These are phyloP conservation scores for Phylloporus sp. DNA, from an alignment of 768 basidiomycete species.

Conservation along the genomic window DNA sequence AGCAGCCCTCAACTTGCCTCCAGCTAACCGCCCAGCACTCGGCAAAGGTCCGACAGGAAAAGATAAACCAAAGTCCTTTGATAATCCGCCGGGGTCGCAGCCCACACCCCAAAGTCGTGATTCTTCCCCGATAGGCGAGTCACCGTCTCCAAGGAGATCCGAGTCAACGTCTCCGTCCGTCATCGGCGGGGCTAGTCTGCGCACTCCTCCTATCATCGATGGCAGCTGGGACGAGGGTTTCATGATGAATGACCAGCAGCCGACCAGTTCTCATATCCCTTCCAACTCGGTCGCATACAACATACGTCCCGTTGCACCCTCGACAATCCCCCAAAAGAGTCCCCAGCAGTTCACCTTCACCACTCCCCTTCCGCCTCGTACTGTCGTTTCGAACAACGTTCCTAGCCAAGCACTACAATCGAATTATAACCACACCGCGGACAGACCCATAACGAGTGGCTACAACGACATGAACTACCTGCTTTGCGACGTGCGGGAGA, in stretches of 20 bases:
- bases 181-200: constrained; percentile 26
- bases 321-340: constrained; percentile 46
- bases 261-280: constrained; percentile 32
- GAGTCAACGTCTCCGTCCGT: constrained; percentile 34
- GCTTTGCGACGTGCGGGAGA: constrained; percentile 45
- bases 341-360: constrained; percentile 42
- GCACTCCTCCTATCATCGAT: constrained; percentile 47
- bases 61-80: constrained; percentile 65
- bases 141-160: constrained; percentile 42
- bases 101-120: constrained; percentile 53
- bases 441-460: constrained; percentile 45
- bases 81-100: constrained; percentile 30
- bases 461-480: constrained; percentile 48
- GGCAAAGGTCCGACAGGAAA: constrained; percentile 88
- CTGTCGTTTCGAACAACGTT: constrained; percentile 39
- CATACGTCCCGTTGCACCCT: constrained; percentile 40
- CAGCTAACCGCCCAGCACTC: constrained; percentile 65
- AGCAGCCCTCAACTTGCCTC: constrained; percentile 66
- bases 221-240: constrained; percentile 56
- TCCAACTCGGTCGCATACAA: constrained; percentile 43
- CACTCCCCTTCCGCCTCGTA: constrained; percentile 41
- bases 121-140: constrained; percentile 61
- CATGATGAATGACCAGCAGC: constrained; percentile 45
- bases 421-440: constrained; percentile 46
- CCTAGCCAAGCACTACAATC: constrained; percentile 36